phyloP scores from a whole-genome alignment of 371 early-diverging fungal genomes.

The Capillidium heterosporum region DNA sequence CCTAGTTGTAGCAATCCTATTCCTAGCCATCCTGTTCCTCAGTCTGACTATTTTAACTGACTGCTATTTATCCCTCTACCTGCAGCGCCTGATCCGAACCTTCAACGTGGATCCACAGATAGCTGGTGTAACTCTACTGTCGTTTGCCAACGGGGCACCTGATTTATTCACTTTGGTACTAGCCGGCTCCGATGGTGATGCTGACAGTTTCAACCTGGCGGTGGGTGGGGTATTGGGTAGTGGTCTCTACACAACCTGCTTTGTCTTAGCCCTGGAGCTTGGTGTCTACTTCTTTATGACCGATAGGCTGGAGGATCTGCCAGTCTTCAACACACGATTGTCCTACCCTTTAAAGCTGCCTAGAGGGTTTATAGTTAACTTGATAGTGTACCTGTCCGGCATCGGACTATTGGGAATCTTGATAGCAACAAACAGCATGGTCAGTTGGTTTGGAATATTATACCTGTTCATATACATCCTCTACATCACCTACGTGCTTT shows the following conservation, averaged over 20 bases:
- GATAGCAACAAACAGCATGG: not conserved
- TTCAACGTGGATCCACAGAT: conserved; percentile 3
- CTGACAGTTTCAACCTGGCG: conserved; percentile 1
- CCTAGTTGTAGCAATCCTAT: too few relatives aligned
- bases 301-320: not conserved
- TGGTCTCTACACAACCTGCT: conserved; percentile 7
- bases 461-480: not conserved
- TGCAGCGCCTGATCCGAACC: not conserved
- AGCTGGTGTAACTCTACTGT: conserved; percentile 10
- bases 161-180: conserved; percentile 11
- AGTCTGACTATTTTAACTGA: not conserved
- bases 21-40: too few relatives aligned
- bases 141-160: conserved; percentile 11
- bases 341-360: not conserved
- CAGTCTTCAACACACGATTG: not conserved
- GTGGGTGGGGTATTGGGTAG: conserved; percentile 7
- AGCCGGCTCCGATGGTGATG: conserved; percentile 3
- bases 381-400: not conserved
- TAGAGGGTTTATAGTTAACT: not conserved
- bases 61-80: not conserved
- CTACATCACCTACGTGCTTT: not conserved
- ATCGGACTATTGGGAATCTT: not conserved
- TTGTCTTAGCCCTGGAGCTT: conserved; percentile 6
- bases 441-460: not conserved
- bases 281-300: not conserved